phyloP scores from a whole-genome alignment of 805 yeast species.

The Cyberlindnera saturnus region DNA sequence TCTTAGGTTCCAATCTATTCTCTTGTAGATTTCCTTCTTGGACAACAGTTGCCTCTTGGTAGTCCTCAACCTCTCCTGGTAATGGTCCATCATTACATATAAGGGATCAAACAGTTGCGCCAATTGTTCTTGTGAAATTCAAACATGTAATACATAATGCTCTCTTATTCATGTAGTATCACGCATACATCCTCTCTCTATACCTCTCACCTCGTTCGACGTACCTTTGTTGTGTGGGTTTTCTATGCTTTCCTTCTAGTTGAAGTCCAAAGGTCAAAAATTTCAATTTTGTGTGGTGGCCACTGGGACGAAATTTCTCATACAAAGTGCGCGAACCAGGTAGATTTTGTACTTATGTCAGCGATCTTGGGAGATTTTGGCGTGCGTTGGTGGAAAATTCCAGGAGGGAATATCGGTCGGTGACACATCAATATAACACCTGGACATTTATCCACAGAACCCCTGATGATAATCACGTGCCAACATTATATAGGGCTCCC shows the following conservation, averaged over 20 bases:
- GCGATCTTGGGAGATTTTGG: neutral
- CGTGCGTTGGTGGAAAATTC: constrained; percentile 1
- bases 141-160: too few relatives aligned
- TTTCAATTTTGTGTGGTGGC: constrained; percentile 20
- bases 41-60: too few relatives aligned
- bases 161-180: too few relatives aligned
- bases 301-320: constrained; percentile 9
- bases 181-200: neutral
- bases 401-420: constrained; percentile 1
- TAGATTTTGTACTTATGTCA: constrained; percentile 7
- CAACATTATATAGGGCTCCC: too few relatives aligned
- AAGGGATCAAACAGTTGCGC: too few relatives aligned
- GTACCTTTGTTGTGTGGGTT: constrained; percentile 19
- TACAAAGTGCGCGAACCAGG: constrained; percentile 7
- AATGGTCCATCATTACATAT: too few relatives aligned
- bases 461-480: neutral
- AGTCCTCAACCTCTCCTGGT: too few relatives aligned
- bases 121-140: too few relatives aligned
- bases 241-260: constrained; percentile 1
- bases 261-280: constrained; percentile 14
- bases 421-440: constrained; percentile 3
- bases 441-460: neutral
- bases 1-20: too few relatives aligned
- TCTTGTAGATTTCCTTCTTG: too few relatives aligned
- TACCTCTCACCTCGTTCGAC: constrained; percentile 5